Evolutionary conservation across 305 asterid species (phyloP).

Genomic region (Fraxinus velutina): DNA sequence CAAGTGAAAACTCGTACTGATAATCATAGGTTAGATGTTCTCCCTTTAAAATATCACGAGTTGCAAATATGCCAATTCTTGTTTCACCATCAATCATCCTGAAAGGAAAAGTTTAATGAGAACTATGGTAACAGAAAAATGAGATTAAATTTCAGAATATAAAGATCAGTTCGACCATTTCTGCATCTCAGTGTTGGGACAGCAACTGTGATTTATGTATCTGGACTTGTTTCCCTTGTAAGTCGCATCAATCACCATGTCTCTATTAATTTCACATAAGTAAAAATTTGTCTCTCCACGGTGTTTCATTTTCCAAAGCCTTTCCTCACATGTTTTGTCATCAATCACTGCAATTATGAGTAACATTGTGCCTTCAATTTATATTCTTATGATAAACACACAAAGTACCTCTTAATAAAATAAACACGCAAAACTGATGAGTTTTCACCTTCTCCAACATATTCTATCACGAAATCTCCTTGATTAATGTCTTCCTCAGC

Average conservation of each 20-base stretch:
- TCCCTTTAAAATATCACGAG: constrained; percentile 74
- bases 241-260: constrained; percentile 98
- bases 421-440: constrained; percentile 1
- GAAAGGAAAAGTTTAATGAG: constrained; percentile 27
- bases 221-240: constrained; percentile 94
- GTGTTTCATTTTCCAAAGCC: constrained; percentile 97
- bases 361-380: constrained; percentile 22
- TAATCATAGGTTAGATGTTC: constrained; percentile 92
- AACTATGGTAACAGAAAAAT: neutral
- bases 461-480: constrained; percentile 90
- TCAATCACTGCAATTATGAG: constrained; percentile 66
- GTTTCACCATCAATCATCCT: constrained; percentile 96
- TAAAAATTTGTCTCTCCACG: constrained; percentile 86
- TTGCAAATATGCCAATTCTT: constrained; percentile 93
- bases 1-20: constrained; percentile 57
- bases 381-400: neutral
- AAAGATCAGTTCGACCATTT: constrained; percentile 57
- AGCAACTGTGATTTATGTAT: constrained; percentile 95
- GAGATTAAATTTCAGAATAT: constrained; percentile 13
- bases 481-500: constrained; percentile 84
- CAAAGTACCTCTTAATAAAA: neutral
- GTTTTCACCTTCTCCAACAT: constrained; percentile 91
- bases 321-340: constrained; percentile 92
- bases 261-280: constrained; percentile 89
- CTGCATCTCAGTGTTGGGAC: constrained; percentile 97